These are phyloP conservation scores for Adansonia madagascariensis DNA, from an alignment of 441 rosid species.

Conservation along the genomic window DNA sequence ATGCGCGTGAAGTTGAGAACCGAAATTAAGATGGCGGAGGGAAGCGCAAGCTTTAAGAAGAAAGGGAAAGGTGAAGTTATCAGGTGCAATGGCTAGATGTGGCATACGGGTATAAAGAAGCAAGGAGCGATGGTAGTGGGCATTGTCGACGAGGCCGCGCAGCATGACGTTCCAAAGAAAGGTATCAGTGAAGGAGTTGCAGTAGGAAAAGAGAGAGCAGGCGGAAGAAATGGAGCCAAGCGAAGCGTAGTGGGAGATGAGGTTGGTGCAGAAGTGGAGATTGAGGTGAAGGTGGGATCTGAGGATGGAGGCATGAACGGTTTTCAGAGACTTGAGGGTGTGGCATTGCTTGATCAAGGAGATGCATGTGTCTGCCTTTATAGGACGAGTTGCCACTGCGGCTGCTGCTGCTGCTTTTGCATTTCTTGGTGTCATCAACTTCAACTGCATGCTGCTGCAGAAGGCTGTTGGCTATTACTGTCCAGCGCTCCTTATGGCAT, in stretches of 20 bases:
- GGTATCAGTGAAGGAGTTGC: slow-evolving; percentile 28
- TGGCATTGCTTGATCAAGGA: slow-evolving; percentile 39
- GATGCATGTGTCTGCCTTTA: slow-evolving; percentile 29
- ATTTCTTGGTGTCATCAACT: neutral
- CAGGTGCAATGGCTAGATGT: slow-evolving; percentile 37
- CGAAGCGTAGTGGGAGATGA: slow-evolving; percentile 39
- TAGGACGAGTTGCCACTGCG: neutral
- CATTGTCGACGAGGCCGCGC: slow-evolving; percentile 40
- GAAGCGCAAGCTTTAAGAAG: slow-evolving; percentile 47
- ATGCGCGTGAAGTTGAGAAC: slow-evolving; percentile 36
- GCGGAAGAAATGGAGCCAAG: slow-evolving; percentile 42
- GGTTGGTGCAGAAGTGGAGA: slow-evolving; percentile 40
- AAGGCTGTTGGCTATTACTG: neutral
- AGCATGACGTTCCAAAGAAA: slow-evolving; percentile 49
- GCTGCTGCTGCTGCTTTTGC: neutral
- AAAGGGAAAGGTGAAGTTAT: slow-evolving; percentile 50
- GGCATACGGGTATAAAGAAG: slow-evolving; percentile 36
- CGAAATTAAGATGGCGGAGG: slow-evolving; percentile 27
- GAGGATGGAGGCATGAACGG: slow-evolving; percentile 40
- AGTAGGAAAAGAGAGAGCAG: slow-evolving; percentile 37
- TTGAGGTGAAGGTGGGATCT: slow-evolving; percentile 32
- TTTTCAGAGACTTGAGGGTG: slow-evolving; percentile 32
- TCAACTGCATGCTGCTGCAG: slow-evolving; percentile 9
- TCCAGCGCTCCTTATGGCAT: neutral
- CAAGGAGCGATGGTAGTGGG: slow-evolving; percentile 26